Evolutionary conservation across 257 asterid species (phyloP).

Genomic region (Solanum paucissectum): DNA sequence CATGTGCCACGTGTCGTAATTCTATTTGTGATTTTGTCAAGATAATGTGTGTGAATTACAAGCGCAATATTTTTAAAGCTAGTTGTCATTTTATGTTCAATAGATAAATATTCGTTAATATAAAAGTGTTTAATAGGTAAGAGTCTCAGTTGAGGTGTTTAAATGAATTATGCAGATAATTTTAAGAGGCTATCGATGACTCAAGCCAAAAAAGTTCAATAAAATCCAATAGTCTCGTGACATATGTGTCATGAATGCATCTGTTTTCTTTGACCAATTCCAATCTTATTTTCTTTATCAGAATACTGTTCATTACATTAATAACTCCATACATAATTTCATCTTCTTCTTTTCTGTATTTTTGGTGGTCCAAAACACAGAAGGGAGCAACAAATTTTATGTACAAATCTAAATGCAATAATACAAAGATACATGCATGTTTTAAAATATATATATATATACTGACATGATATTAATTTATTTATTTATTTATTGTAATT

Average conservation of each 20-base stretch:
- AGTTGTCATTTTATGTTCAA: no score
- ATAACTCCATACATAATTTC: background rate
- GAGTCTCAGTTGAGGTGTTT: fast-evolving
- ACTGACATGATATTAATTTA: background rate
- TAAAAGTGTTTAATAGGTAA: no score
- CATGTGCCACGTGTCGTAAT: no score
- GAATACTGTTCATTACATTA: constrained; percentile 14
- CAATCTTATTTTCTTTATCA: constrained; percentile 14
- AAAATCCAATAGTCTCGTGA: constrained; percentile 5
- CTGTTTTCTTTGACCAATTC: constrained; percentile 44
- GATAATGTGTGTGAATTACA: no score
- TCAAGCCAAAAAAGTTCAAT: background rate
- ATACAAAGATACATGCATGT: background rate
- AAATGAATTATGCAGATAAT: no score
- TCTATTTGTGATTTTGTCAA: no score
- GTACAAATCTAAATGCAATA: background rate
- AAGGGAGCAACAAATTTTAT: background rate
- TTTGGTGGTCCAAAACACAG: constrained; percentile 8
- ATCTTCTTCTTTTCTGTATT: background rate
- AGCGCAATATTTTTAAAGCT: no score
- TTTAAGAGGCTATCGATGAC: no score
- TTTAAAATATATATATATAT: background rate
- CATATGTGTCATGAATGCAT: constrained; percentile 17
- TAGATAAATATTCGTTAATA: no score
- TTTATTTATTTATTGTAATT: background rate